Conservation (phyloP, 805 yeast genomes). For the Nakazawaea populi region DNA sequence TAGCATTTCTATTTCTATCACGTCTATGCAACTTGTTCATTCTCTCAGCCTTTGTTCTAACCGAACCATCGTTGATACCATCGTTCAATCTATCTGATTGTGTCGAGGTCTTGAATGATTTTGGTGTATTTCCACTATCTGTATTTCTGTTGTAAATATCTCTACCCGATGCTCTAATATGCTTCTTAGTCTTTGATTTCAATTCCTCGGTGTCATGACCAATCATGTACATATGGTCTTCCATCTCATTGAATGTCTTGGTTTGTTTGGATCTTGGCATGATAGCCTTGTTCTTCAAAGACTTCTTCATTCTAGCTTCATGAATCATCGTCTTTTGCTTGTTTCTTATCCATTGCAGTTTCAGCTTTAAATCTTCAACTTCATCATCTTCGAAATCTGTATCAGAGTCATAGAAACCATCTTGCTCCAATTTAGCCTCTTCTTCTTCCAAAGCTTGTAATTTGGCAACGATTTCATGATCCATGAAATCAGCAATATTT, state of each 20-base stretch:
- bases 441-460: slow-evolving; percentile 94
- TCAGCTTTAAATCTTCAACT: slow-evolving; percentile 63
- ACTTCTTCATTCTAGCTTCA: slow-evolving; percentile 81
- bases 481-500: slow-evolving; percentile 95
- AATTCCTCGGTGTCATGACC: slow-evolving; percentile 82
- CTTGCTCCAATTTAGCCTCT: slow-evolving; percentile 87
- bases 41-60: slow-evolving; percentile 81
- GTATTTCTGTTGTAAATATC: slow-evolving; percentile 67
- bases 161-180: slow-evolving; percentile 46
- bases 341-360: slow-evolving; percentile 93
- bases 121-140: slow-evolving; percentile 19
- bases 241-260: slow-evolving; percentile 74
- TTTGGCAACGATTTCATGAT: slow-evolving; percentile 90
- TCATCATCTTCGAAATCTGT: slow-evolving; percentile 55
- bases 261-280: slow-evolving; percentile 87
- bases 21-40: slow-evolving; percentile 86
- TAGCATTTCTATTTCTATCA: slow-evolving; percentile 86
- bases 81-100: slow-evolving; percentile 81
- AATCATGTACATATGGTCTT: slow-evolving; percentile 79
- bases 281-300: slow-evolving; percentile 77
- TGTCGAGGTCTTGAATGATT: slow-evolving; percentile 32
- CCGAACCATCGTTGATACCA: slow-evolving; percentile 78
- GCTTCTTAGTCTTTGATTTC: slow-evolving; percentile 37
- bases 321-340: slow-evolving; percentile 91
- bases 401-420: slow-evolving; percentile 94